phyloP scores from a whole-genome alignment of 2,329 filamentous ascomycete species.

The Colletotrichum navitas region DNA sequence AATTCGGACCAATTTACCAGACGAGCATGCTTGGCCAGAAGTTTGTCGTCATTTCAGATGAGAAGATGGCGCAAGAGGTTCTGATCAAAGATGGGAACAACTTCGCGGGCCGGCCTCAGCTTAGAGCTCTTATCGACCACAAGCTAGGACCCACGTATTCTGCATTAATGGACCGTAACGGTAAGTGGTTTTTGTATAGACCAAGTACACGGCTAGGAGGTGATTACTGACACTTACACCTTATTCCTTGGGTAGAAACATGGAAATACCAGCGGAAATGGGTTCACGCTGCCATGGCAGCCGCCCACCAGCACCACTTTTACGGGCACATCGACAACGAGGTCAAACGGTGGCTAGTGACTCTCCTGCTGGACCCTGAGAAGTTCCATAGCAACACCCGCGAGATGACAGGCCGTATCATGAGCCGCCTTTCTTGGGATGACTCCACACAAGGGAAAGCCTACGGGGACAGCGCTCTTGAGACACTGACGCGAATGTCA shows the following conservation, averaged over 20 bases:
- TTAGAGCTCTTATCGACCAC: slow-evolving; percentile 62
- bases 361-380: slow-evolving; percentile 60
- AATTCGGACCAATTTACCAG: slow-evolving; percentile 59
- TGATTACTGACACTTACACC: neutral
- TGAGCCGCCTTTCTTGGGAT: slow-evolving; percentile 64
- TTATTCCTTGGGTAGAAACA: slow-evolving; percentile 50
- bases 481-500: slow-evolving; percentile 63
- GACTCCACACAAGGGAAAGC: slow-evolving; percentile 60
- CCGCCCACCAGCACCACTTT: slow-evolving; percentile 56
- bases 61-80: slow-evolving; percentile 62
- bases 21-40: slow-evolving; percentile 55
- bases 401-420: slow-evolving; percentile 64
- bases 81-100: slow-evolving; percentile 63
- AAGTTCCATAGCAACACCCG: slow-evolving; percentile 60
- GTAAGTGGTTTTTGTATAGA: slow-evolving; percentile 48
- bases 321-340: slow-evolving; percentile 63
- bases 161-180: slow-evolving; percentile 64
- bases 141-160: slow-evolving; percentile 62
- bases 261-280: slow-evolving; percentile 65
- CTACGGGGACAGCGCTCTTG: slow-evolving; percentile 61
- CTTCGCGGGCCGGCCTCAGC: slow-evolving; percentile 64
- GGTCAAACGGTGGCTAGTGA: slow-evolving; percentile 59
- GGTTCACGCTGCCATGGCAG: slow-evolving; percentile 63
- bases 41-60: slow-evolving; percentile 61
- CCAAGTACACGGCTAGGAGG: neutral